Conservation (phyloP, 352 stramenopile species). For the Globisporangium orthogonon region DNA sequence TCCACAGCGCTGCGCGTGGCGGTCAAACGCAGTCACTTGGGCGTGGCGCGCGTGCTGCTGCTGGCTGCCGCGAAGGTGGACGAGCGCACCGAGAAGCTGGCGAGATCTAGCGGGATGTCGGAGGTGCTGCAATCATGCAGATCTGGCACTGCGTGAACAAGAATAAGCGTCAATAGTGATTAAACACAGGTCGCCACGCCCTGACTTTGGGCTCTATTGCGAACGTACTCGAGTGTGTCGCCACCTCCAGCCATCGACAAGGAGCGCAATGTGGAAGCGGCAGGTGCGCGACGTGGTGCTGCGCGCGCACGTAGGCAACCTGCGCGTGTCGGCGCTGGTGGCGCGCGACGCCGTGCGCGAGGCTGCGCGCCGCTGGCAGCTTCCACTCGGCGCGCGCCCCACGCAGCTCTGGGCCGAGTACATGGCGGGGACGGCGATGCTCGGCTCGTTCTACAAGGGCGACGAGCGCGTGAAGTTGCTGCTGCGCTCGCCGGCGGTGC, state of each 20-base stretch:
- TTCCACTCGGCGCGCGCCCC: constrained; percentile 28
- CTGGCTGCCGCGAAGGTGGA: too few relatives aligned
- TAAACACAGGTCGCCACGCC: too few relatives aligned
- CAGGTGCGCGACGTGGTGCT: constrained; percentile 60
- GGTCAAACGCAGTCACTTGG: too few relatives aligned
- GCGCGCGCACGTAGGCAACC: constrained; percentile 71
- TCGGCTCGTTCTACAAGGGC: constrained; percentile 85
- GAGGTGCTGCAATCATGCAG: too few relatives aligned
- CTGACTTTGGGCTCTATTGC: too few relatives aligned
- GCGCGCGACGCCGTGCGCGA: constrained; percentile 50
- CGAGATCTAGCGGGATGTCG: too few relatives aligned
- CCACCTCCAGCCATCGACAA: neutral
- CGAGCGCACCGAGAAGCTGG: too few relatives aligned
- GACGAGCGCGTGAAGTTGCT: constrained; percentile 80
- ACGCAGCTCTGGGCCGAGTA: constrained; percentile 82
- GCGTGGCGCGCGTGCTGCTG: too few relatives aligned
- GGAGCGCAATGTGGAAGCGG: constrained; percentile 34
- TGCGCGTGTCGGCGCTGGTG: constrained; percentile 76
- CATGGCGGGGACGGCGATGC: constrained; percentile 79
- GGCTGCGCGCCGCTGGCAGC: constrained; percentile 46
- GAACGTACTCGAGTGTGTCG: too few relatives aligned
- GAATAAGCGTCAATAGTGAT: too few relatives aligned
- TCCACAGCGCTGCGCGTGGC: too few relatives aligned
- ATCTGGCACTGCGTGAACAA: too few relatives aligned
- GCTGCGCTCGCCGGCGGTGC: constrained; percentile 53